Conservation (phyloP, 306 rosid genomes). For the Pyrus communis region DNA sequence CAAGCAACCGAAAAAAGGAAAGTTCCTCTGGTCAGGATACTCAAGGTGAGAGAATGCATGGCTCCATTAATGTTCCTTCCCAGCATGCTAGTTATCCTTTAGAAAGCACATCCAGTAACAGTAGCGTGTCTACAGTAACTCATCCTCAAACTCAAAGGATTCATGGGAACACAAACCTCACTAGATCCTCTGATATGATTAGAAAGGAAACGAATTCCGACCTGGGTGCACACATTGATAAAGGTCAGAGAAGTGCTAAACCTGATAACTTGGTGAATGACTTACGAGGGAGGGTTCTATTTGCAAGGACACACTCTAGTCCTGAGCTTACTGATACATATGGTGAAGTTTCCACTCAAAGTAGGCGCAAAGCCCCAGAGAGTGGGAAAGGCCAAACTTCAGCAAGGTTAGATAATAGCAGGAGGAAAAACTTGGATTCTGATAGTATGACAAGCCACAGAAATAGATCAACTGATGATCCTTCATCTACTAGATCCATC, state of each 20-base stretch:
- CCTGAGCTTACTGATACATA: slow-evolving; percentile 88
- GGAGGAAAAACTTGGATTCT: slow-evolving; percentile 52
- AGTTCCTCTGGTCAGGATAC: slow-evolving; percentile 35
- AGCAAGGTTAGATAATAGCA: slow-evolving; percentile 50
- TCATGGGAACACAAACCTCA: slow-evolving; percentile 41
- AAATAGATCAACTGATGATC: slow-evolving; percentile 40
- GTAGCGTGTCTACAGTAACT: slow-evolving; percentile 37
- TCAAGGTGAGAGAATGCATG: slow-evolving; percentile 31
- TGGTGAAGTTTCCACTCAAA: slow-evolving; percentile 64
- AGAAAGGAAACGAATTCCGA: slow-evolving; percentile 41
- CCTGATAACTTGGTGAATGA: slow-evolving; percentile 37
- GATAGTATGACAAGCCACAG: slow-evolving; percentile 35
- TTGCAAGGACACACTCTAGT: slow-evolving; percentile 95
- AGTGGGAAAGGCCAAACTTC: slow-evolving; percentile 41
- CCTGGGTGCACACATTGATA: slow-evolving; percentile 39
- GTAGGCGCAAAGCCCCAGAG: slow-evolving; percentile 50
- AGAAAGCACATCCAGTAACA: slow-evolving; percentile 36
- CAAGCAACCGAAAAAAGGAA: slow-evolving; percentile 39
- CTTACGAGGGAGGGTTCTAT: slow-evolving; percentile 58
- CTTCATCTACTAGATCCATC: slow-evolving; percentile 33
- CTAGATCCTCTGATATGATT: slow-evolving; percentile 43
- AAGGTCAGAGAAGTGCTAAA: slow-evolving; percentile 49
- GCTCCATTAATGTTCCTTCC: slow-evolving; percentile 37
- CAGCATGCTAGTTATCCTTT: slow-evolving; percentile 41
- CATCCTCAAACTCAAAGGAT: slow-evolving; percentile 47